A percentile compares a stretch with the other conserved stretches of the same genome.
These are phyloP conservation scores for Fraxinus baroniana DNA, from an alignment of 305 asterid species.

Conservation along the genomic window DNA sequence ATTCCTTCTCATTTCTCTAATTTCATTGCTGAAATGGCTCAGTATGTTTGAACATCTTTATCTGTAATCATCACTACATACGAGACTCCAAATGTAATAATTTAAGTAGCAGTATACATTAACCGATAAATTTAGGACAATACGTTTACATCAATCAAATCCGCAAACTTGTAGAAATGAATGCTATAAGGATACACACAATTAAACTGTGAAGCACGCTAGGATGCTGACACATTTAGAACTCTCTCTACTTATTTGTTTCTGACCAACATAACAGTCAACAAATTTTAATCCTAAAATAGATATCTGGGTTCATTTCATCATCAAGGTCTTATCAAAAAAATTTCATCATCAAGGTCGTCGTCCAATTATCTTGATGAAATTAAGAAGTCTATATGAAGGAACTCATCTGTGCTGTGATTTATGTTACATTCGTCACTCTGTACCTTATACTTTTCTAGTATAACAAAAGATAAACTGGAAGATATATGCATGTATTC, in stretches of 20 bases:
- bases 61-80: neutral
- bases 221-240: neutral
- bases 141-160: neutral
- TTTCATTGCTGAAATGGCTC: neutral
- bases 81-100: neutral
- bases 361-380: neutral
- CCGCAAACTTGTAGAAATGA: neutral
- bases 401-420: neutral
- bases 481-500: neutral
- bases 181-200: neutral
- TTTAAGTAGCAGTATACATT: neutral
- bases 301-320: neutral
- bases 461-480: neutral
- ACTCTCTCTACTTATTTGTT: neutral
- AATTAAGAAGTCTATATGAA: neutral
- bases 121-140: neutral
- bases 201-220: neutral
- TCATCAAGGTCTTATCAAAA: neutral
- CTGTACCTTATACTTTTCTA: neutral
- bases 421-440: neutral
- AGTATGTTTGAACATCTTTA: neutral
- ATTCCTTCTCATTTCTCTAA: constrained; percentile 4
- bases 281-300: neutral
- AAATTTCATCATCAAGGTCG: neutral
- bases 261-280: neutral